Evolutionary conservation across 1,284 basidiomycete species (phyloP).

Genomic region (Tilletia horrida): DNA sequence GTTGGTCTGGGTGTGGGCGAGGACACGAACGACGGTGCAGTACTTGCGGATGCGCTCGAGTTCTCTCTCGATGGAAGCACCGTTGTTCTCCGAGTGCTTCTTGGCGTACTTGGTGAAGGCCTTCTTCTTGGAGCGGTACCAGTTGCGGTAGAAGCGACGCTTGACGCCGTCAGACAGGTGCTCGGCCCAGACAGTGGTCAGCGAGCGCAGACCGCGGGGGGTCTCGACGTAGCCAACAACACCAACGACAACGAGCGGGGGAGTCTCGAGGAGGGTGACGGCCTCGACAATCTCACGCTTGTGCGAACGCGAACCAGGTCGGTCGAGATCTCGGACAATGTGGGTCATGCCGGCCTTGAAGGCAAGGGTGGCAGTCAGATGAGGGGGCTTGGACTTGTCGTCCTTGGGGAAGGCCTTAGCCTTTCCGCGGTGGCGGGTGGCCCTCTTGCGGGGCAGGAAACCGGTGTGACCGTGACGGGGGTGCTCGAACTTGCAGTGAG

Average conservation of each 20-base stretch:
- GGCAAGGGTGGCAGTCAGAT: conserved; percentile 96
- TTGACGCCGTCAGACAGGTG: conserved; percentile 79
- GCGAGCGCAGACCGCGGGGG: conserved; percentile 89
- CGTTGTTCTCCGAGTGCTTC: conserved; percentile 94
- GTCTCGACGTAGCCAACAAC: conserved; percentile 99
- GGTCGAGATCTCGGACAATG: conserved; percentile 97
- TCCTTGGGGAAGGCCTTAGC: conserved; percentile 64
- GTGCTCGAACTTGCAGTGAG: conserved; percentile 49
- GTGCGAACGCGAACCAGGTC: conserved; percentile 72
- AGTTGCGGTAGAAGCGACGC: conserved; percentile 99
- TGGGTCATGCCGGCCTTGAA: conserved; percentile 99
- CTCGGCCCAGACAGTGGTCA: conserved; percentile 68
- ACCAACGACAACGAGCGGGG: conserved; percentile 94
- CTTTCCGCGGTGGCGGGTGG: conserved; percentile 54
- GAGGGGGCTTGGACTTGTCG: conserved; percentile 98
- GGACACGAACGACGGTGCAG: conserved; percentile 98
- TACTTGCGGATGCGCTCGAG: conserved; percentile 99
- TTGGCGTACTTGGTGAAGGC: conserved; percentile 97
- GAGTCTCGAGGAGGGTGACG: conserved; percentile 92
- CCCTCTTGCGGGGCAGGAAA: conserved; percentile 55
- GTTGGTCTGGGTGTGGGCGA: conserved; percentile 90
- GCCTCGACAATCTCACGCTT: conserved; percentile 92
- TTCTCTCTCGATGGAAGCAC: conserved; percentile 88
- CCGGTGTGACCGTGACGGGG: conserved; percentile 55
- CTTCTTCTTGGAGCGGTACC: conserved; percentile 99